Base-by-base conservation (phyloP, 192 early-diverging fungal species). In the Rhizophlyctis rosea region DNA sequence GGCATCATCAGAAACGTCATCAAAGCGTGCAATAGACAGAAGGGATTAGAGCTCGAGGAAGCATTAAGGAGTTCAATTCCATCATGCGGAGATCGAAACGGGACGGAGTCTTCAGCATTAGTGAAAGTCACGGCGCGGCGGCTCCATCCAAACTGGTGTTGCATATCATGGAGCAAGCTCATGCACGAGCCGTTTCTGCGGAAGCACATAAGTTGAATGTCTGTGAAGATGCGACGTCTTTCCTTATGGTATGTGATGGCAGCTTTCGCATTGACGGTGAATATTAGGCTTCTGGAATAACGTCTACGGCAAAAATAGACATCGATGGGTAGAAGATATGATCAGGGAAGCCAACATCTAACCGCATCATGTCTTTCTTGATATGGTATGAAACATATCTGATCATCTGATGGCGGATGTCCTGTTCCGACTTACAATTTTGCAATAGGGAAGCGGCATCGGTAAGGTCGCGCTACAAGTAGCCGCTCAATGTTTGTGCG, bases 401-500 rank as follows among this genome's bases (percentile, higher is more conserved):
- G 39, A 44, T 44, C 16, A 64, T 13, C 34, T 3, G 3, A n/a
- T n/a, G n/a, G n/a, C n/a, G n/a, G n/a, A n/a, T n/a, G n/a, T n/a
- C n/a, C n/a, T n/a, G n/a, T n/a, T n/a, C n/a, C n/a, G n/a, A n/a
- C n/a, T n/a, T n/a, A n/a, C n/a, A n/a, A n/a, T n/a, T n/a, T n/a
- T n/a, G n/a, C n/a, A n/a, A n/a, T 28, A 72, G 65, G 78, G 81
- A 29, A 90, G 89, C 68, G 96, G 96, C 18, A 92, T 95, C 71
- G 96, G 94, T 24, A 97, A 96, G 76, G 94, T 97, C 2, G 93
- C 96, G 14, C 75, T 99, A 30, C 96, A 99, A 73, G 91, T 97
- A 5, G 94, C 93, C 7, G 90, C 92, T 13, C 87, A 95, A 58
- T 87, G 85, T 9, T 87, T 91, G 0, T 93, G 91, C 61, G 81